Evolutionary conservation across 345 rosid genomes (phyloP), one percentile per base, ranked within the genome.

Genomic region (Pugionium dolabratum): DNA sequence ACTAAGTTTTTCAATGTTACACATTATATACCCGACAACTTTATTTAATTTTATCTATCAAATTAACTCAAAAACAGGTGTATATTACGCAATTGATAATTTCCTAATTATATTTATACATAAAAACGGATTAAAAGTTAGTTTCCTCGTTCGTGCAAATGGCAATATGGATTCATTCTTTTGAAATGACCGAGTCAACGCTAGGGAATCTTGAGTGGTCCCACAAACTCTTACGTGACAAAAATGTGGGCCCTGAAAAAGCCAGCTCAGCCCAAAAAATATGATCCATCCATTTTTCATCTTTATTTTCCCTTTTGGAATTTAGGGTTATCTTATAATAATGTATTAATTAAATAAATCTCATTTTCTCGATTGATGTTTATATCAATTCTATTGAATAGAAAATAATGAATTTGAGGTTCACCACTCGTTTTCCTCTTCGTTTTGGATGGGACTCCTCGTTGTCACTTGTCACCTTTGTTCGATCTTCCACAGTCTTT

Each of bases 151-250:
- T 18, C 18, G 61, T 37, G 61, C n/a, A 4, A 26, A 27, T 7
- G 2, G 6, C 33, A 41, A 41, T 1, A 46, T 42, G 27, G 51
- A 59, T 69, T 47, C 41, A 69, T 69, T 59, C 37, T 59, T 66
- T 59, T 9, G 37, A 66, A 65, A 66, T 65, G 61, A 52, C 67
- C 49, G 36, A 52, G 76, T 65, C 71, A 72, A 72, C 76, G 71
- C 11, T 43, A 9, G 5, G 26, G 2, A 73, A 66, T 73, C 72
- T 65, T 62, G 5, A 4, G 43, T 43, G 33, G 76, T 18, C 63
- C 60, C 46, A n/a, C 32, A 26, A 11, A 11, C 3, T 49, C 11
- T 73, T 72, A 73, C 72, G 76, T 73, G 76, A 50, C 56, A 33
- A 66, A 3, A 55, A 66, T 51, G 2, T 73, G 67, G 71, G 61